These are phyloP conservation scores for Cetraspora pellucida DNA, from an alignment of 192 early-diverging fungal species.

Conservation along the genomic window DNA sequence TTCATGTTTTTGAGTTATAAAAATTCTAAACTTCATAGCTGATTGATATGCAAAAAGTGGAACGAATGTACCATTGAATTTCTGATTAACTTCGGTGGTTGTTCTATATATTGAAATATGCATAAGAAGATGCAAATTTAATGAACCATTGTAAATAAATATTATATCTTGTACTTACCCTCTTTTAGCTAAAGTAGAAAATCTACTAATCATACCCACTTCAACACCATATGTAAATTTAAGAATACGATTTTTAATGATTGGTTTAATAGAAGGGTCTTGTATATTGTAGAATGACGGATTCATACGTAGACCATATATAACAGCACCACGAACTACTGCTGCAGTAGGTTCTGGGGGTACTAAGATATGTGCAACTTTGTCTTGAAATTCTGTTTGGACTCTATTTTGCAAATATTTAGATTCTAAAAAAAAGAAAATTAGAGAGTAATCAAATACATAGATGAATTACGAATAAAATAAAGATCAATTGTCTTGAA, in stretches of 20 bases:
- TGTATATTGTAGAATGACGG: too few relatives aligned
- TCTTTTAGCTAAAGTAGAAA: background rate
- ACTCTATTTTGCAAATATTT: slow-evolving; percentile 51
- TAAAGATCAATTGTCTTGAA: too few relatives aligned
- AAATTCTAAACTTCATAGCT: slow-evolving; percentile 1
- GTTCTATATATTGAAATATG: too few relatives aligned
- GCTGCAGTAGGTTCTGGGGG: slow-evolving; percentile 54
- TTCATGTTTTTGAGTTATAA: background rate
- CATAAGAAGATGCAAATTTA: too few relatives aligned
- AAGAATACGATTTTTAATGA: background rate
- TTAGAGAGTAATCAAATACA: too few relatives aligned
- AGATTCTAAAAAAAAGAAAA: slow-evolving; percentile 30
- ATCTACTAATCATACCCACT: background rate
- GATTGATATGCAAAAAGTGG: background rate
- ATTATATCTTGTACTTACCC: background rate
- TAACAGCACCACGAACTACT: slow-evolving; percentile 54
- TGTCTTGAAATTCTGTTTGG: slow-evolving; percentile 45
- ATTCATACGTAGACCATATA: slow-evolving; percentile 35
- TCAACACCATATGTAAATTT: slow-evolving; percentile 14
- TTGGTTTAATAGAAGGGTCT: background rate
- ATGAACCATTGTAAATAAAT: too few relatives aligned
- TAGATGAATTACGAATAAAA: too few relatives aligned
- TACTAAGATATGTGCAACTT: slow-evolving; percentile 48
- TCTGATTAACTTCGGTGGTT: too few relatives aligned
- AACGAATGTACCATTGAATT: too few relatives aligned